Evolutionary conservation across 257 asterid genomes (phyloP), one percentile per base, ranked within the genome.

Genomic region (Knoxia roxburghii): DNA sequence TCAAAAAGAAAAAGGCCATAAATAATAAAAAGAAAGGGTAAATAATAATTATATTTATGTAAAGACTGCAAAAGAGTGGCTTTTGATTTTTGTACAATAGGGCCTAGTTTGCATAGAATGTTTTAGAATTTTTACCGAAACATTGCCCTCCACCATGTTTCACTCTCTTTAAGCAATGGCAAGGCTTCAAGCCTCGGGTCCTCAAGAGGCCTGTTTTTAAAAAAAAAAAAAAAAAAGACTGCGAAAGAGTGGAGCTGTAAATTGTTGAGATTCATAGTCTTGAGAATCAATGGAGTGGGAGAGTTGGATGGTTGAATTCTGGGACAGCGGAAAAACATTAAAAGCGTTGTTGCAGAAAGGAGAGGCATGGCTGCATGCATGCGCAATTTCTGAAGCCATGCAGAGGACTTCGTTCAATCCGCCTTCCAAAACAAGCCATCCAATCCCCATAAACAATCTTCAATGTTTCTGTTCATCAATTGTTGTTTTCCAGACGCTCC

Each of bases 261-360:
- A 17, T 29, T 33, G 29, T 29, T 52, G 39, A n/a, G 53, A 41
- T 23, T 52, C 69, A 45, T 61, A 54, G 63, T 41, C 48, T 57
- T 29, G 29, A 53, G 33, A 1, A 65, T 35, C 24, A 8, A 49
- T 48, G 60, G 8, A 65, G 39, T 64, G 45, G 11, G 9, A 12
- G 45, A 54, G 12, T 13, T 30, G 6, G 43, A 0, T 6, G 10
- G 49, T 60, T 17, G 40, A 2, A 5, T 39, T 1, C 46, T 46
- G 12, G 62, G 48, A 46, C 51, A 39, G 66, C 33, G 45, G 24
- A 18, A 40, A n/a, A 46, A 15, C 11, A 35, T 5, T 50, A 50
- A n/a, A 23, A 65, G 33, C 23, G 21, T 35, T 18, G 23, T n/a
- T n/a, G 30, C 27, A n/a, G 13, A 3, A 3, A 3, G 41, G 9